These are phyloP conservation scores for Podospora sp. DNA, from an alignment of 495 filamentous ascomycete genomes.

Conservation along the genomic window DNA sequence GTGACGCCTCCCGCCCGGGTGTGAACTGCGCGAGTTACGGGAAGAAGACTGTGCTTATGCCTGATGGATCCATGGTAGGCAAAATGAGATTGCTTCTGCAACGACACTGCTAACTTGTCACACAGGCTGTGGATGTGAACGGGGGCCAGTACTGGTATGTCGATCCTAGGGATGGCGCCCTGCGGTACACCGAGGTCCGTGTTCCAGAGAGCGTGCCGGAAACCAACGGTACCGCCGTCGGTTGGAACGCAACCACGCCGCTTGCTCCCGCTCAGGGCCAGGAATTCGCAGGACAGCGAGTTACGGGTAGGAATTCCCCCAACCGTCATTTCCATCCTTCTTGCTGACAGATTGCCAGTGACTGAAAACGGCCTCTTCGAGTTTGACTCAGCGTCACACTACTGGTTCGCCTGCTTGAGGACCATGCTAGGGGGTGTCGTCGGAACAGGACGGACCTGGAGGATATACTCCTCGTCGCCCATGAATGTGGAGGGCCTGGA, in stretches of 20 bases:
- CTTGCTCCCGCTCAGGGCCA: background rate
- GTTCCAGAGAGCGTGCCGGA: background rate
- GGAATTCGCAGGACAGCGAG: conserved; percentile 18
- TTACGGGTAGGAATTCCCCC: conserved; percentile 1
- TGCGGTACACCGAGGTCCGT: conserved; percentile 15
- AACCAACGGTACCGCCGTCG: background rate
- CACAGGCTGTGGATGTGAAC: conserved; percentile 13
- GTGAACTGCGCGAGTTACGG: conserved; percentile 17
- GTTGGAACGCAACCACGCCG: conserved; percentile 9
- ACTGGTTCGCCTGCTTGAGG: conserved; percentile 21
- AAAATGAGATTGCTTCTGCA: background rate
- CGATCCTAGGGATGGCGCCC: conserved; percentile 10
- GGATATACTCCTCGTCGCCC: conserved; percentile 18
- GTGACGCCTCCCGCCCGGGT: conserved; percentile 2
- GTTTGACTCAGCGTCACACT: conserved; percentile 5
- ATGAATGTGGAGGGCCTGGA: conserved; percentile 2
- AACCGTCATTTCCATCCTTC: background rate
- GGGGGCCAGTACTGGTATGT: conserved; percentile 25
- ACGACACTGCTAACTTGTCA: background rate
- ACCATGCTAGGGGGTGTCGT: conserved; percentile 17
- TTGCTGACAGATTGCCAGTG: background rate
- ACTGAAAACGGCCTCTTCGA: conserved; percentile 17
- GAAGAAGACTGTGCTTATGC: conserved; percentile 15
- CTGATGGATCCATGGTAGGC: conserved; percentile 23
- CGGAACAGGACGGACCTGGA: conserved; percentile 17